Percentiles rank a stretch among this genome's conserved stretches.
Evolutionary conservation across 306 rosid genomes (phyloP).

Genomic region (Argentina anserina): DNA sequence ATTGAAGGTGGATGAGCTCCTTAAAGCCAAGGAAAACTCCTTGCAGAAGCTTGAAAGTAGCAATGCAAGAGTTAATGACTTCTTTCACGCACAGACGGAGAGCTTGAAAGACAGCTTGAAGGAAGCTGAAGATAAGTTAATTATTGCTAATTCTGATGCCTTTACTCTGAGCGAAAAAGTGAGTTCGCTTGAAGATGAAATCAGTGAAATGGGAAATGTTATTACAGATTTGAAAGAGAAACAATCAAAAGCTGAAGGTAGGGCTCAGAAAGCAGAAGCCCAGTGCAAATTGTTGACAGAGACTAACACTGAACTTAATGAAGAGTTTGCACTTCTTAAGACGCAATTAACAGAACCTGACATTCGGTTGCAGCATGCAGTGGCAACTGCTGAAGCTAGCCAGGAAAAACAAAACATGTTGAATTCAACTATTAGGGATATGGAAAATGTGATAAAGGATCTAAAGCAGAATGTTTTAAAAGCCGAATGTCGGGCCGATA

Average conservation of each 20-base stretch:
- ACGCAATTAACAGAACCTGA: slow-evolving; percentile 55
- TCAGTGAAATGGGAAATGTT: slow-evolving; percentile 35
- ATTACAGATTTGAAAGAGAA: slow-evolving; percentile 38
- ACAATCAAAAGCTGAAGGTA: slow-evolving; percentile 36
- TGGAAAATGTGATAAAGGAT: slow-evolving; percentile 73
- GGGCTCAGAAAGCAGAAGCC: slow-evolving; percentile 46
- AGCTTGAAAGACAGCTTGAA: slow-evolving; percentile 31
- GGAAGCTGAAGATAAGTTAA: slow-evolving; percentile 48
- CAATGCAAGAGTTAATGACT: slow-evolving; percentile 22
- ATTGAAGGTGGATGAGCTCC: slow-evolving; percentile 44
- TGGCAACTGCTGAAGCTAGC: slow-evolving; percentile 82
- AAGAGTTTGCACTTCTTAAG: slow-evolving; percentile 42
- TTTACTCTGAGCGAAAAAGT: slow-evolving; percentile 38
- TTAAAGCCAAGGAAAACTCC: slow-evolving; percentile 37
- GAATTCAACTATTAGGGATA: slow-evolving; percentile 57
- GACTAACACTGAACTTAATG: slow-evolving; percentile 39
- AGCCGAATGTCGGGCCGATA: slow-evolving; percentile 70
- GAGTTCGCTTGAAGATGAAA: slow-evolving; percentile 45
- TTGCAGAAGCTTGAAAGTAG: slow-evolving; percentile 31
- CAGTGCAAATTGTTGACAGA: slow-evolving; percentile 33
- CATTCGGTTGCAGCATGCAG: slow-evolving; percentile 56
- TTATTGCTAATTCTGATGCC: slow-evolving; percentile 34
- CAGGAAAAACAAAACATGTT: slow-evolving; percentile 76
- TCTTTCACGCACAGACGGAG: slow-evolving; percentile 31
- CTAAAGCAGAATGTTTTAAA: slow-evolving; percentile 64